Conservation (phyloP, 305 asterid genomes). For the Fraxinus latifolia region DNA sequence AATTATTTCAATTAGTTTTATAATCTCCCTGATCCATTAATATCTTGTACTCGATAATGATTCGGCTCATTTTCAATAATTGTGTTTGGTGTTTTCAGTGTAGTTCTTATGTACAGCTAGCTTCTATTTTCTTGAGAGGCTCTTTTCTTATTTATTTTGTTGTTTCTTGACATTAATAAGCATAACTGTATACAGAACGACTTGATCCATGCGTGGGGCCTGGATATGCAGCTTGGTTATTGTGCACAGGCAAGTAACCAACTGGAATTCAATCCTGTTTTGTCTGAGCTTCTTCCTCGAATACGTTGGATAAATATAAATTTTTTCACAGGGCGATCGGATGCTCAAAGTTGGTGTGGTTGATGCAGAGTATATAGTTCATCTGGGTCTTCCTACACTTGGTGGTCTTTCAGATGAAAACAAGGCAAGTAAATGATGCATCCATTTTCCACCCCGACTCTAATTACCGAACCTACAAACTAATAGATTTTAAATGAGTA, state of each 20-base stretch:
- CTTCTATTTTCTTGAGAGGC: background rate
- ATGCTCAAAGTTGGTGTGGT: conserved; percentile 75
- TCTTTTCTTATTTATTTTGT: background rate
- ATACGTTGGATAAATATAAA: background rate
- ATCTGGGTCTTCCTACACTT: conserved; percentile 77
- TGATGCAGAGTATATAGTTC: conserved; percentile 75
- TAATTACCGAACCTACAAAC: background rate
- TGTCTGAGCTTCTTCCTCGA: background rate
- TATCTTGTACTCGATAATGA: background rate
- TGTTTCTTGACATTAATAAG: conserved; percentile 12
- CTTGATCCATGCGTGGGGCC: conserved; percentile 94
- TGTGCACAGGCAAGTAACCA: conserved; percentile 72
- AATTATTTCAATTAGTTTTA: background rate
- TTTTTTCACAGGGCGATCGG: conserved; percentile 70
- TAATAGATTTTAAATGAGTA: background rate
- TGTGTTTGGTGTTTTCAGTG: background rate
- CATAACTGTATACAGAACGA: conserved; percentile 53
- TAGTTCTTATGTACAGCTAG: background rate
- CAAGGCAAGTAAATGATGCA: conserved; percentile 27
- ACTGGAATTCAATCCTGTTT: conserved; percentile 6
- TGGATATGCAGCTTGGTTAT: conserved; percentile 81
- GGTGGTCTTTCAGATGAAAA: conserved; percentile 51
- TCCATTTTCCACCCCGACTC: background rate
- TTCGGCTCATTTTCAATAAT: background rate
- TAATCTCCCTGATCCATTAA: background rate